These are phyloP conservation scores for Neonectria neomacrospora DNA, from an alignment of 2,329 filamentous ascomycete species.

Conservation along the genomic window DNA sequence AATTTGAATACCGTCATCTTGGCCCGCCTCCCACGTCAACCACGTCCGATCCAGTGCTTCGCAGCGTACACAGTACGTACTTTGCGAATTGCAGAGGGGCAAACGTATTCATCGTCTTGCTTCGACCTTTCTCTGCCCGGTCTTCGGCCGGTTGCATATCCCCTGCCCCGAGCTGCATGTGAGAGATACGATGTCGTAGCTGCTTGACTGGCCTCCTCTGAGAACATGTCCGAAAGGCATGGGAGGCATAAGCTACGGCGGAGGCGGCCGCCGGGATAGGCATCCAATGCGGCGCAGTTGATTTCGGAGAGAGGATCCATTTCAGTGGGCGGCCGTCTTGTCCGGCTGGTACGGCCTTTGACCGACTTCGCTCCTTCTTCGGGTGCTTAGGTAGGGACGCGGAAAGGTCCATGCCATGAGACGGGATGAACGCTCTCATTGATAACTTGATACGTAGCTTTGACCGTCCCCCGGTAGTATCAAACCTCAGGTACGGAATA, in stretches of 20 bases:
- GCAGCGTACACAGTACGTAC: background rate
- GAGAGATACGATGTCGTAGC: background rate
- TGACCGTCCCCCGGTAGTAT: slow-evolving; percentile 11
- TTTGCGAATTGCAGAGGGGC: slow-evolving; percentile 10
- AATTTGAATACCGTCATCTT: slow-evolving; percentile 24
- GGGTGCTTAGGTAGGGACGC: background rate
- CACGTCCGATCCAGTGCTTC: slow-evolving; percentile 8
- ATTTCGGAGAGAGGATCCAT: background rate
- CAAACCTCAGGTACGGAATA: slow-evolving; percentile 21
- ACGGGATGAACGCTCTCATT: background rate
- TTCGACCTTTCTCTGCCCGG: slow-evolving; percentile 7
- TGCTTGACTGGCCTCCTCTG: slow-evolving; percentile 7
- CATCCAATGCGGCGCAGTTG: slow-evolving; percentile 1
- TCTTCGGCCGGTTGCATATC: background rate
- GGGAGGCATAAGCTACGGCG: background rate
- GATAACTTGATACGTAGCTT: slow-evolving; percentile 13
- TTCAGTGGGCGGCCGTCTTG: background rate
- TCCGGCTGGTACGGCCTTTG: background rate
- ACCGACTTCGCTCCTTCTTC: background rate
- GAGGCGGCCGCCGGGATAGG: background rate
- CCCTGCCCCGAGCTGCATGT: background rate
- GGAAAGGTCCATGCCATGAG: background rate
- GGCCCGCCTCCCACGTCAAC: slow-evolving; percentile 35
- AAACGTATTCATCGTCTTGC: slow-evolving; percentile 3
- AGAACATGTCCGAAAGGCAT: slow-evolving; percentile 2